Base-by-base conservation (phyloP, 495 filamentous ascomycete species). In the Astrothelium macrocarpum region DNA sequence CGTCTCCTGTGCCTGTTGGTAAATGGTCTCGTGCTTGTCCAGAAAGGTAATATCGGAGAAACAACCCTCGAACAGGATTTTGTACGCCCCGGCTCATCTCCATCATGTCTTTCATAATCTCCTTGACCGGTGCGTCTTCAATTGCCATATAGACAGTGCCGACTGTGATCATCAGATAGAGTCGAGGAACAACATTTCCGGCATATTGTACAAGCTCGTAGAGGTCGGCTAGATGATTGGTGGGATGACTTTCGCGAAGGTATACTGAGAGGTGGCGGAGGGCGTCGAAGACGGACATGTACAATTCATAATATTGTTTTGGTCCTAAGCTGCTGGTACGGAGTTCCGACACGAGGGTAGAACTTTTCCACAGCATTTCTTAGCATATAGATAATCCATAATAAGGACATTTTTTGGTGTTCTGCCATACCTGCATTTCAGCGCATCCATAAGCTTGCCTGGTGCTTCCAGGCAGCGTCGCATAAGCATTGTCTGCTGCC, bases 31-130 rank as follows among this genome's bases (percentile, higher is more conserved):
- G 81, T 10, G 93, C 94, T 78, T 97, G 93, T 20, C 92, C 92
- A 32, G 90, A 90, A 32, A 97, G 83, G 69, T 96, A 98, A 76
- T 97, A 98, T 72, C 94, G 84, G 66, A 98, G 77, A 74, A 98
- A 98, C 43, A 98, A 78, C 1, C 94, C 94, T 58, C 94, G 88
- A 59, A 96, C 90, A 1, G 94, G 94, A 71, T 98, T 95, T 71
- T 98, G 94, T 32, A 98, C 90, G 58, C 94, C 94, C 66, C 94
- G 84, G 75, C 90, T 96, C 94, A 98, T 98, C 77, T 98, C 94
- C 94, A 98, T 98, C 94, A 98, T 98, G 73, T 98, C 94, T 76
- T 98, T 98, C 94, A 98, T 98, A 62, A 98, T 91, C 78, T 98
- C 94, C 77, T 98, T 98, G 66, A 98, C 93, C 2, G 94, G 94